Percentiles rank a stretch among this genome's conserved stretches.
phyloP scores from a whole-genome alignment of 495 filamentous ascomycete genomes.

The Chlorociboria aeruginascens region DNA sequence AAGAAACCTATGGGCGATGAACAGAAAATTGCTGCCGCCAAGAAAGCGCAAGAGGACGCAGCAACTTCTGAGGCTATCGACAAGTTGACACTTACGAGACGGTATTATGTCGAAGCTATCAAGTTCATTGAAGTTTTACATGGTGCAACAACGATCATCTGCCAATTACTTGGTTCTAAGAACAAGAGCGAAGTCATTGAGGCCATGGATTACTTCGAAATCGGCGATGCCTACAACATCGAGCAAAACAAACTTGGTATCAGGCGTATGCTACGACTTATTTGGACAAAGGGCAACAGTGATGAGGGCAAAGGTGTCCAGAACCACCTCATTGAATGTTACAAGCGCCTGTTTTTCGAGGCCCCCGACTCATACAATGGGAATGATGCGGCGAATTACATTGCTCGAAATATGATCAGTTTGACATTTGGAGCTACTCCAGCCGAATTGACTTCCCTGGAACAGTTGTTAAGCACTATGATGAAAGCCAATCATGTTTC shows the following conservation, averaged over 20 bases:
- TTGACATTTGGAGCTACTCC: conserved; percentile 90
- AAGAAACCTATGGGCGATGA: conserved; percentile 44
- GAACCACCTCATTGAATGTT: conserved; percentile 92
- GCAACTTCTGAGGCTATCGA: conserved; percentile 67
- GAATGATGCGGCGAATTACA: conserved; percentile 91
- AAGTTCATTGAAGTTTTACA: conserved; percentile 93
- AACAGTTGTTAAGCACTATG: conserved; percentile 92
- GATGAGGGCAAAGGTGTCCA: conserved; percentile 98
- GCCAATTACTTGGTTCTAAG: conserved; percentile 77
- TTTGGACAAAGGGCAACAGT: conserved; percentile 99
- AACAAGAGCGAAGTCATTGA: conserved; percentile 98
- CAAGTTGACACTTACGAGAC: conserved; percentile 71
- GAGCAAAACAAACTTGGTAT: conserved; percentile 86
- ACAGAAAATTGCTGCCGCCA: conserved; percentile 39
- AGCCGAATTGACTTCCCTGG: conserved; percentile 87
- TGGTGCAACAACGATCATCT: conserved; percentile 60
- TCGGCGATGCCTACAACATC: conserved; percentile 88
- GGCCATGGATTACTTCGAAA: conserved; percentile 96
- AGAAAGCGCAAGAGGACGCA: conserved; percentile 59
- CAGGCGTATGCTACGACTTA: conserved; percentile 84
- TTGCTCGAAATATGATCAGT: conserved; percentile 97
- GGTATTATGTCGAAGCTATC: conserved; percentile 85
- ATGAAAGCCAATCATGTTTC: conserved; percentile 84
- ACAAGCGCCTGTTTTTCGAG: conserved; percentile 90
- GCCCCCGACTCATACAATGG: conserved; percentile 74